Evolutionary conservation across 2,329 filamentous ascomycete genomes (phyloP).

Genomic region (Pseudogymnoascus sp.): DNA sequence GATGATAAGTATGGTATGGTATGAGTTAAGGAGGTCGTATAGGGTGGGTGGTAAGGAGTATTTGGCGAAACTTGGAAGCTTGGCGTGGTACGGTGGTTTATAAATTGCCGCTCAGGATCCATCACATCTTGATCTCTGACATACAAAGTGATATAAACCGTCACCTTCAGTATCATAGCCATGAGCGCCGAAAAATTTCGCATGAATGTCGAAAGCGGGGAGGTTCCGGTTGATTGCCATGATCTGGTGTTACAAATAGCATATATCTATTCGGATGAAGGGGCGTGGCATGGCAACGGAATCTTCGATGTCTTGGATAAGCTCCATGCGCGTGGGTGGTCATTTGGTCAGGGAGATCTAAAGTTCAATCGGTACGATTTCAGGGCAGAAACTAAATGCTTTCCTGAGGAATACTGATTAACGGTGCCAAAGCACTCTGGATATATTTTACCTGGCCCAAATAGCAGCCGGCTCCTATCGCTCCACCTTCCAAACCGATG

Average conservation of each 20-base stretch:
- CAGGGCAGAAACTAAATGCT: neutral
- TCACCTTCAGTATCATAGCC: neutral
- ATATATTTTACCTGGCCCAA: neutral
- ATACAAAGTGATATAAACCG: neutral
- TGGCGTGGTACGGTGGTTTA: neutral
- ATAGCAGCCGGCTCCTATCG: neutral
- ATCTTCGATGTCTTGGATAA: neutral
- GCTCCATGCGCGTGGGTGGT: neutral
- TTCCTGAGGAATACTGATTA: neutral
- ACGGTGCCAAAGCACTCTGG: neutral
- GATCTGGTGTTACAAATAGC: neutral
- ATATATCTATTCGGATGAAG: neutral
- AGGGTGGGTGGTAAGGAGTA: neutral
- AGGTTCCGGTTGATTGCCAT: neutral
- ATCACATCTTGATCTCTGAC: neutral
- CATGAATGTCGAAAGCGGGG: neutral
- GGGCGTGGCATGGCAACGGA: neutral
- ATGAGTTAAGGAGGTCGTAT: no score
- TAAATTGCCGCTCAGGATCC: neutral
- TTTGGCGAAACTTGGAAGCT: slow-evolving; percentile 19
- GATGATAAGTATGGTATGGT: no score
- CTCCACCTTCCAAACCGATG: neutral
- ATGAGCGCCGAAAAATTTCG: neutral
- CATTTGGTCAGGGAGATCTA: neutral
- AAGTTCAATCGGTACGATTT: neutral